Evolutionary conservation across 352 stramenopile species (phyloP).

Genomic region (Phytophthora agathidicida): DNA sequence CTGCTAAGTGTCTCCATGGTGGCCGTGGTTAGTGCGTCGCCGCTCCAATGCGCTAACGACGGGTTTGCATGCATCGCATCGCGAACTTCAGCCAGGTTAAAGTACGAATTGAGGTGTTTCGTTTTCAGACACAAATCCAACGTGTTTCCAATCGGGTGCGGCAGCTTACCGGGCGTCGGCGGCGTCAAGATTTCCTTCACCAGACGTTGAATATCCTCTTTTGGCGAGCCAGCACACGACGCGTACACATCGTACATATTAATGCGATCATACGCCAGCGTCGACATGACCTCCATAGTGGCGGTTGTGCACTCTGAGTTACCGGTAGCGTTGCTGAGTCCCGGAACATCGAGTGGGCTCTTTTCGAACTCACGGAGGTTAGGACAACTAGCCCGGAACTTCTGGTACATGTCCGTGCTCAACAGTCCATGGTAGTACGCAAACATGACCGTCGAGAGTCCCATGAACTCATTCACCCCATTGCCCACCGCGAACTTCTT

Average conservation of each 20-base stretch:
- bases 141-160: constrained; percentile 75
- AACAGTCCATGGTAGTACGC: constrained; percentile 85
- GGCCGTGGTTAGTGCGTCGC: constrained; percentile 51
- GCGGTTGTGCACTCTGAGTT: constrained; percentile 37
- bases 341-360: constrained; percentile 19
- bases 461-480: constrained; percentile 67
- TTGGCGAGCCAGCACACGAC: constrained; percentile 48
- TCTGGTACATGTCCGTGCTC: constrained; percentile 67
- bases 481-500: constrained; percentile 90
- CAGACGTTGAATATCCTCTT: constrained; percentile 53
- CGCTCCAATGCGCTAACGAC: constrained; percentile 47
- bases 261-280: constrained; percentile 51
- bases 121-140: constrained; percentile 73
- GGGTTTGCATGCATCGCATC: constrained; percentile 78
- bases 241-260: constrained; percentile 80
- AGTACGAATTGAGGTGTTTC: constrained; percentile 66
- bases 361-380: constrained; percentile 55
- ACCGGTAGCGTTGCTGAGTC: background rate
- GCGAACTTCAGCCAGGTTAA: constrained; percentile 71
- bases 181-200: constrained; percentile 52
- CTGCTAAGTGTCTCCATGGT: constrained; percentile 40
- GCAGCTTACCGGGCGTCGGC: constrained; percentile 31
- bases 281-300: constrained; percentile 34
- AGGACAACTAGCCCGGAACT: constrained; percentile 54
- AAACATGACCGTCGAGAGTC: constrained; percentile 69